Evolutionary conservation across 2,329 filamentous ascomycete genomes (phyloP), one percentile per base, ranked within the genome.

Genomic region (Talaromyces verruculosus): DNA sequence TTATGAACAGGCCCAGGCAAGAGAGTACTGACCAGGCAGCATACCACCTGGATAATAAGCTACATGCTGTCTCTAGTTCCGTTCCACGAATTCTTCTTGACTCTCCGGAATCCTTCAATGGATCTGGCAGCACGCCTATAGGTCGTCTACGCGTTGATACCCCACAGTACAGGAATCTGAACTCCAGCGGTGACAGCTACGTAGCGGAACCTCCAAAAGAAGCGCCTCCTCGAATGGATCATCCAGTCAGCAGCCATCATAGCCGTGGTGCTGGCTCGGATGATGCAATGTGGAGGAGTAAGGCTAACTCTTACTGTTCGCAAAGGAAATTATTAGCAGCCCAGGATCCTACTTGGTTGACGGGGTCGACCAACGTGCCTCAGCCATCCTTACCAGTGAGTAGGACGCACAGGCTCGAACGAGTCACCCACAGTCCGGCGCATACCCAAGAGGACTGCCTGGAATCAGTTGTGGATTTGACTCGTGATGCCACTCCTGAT

Each of bases 281-380:
- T 70, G 15, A 49, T 62, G 58, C 69, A n/a, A 49, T 62, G 53
- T 70, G 68, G 67, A 65, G 65, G 37, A 64, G 47, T 64, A 68
- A 66, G 60, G 61, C 67, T 68, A 64, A 70, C 67, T 67, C 67
- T n/a, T 68, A 65, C 43, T 68, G 67, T 30, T 67, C 72, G 37
- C 60, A 65, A 25, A 67, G 65, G 53, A 62, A 55, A 53, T 13
- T 63, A 35, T 69, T 75, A 39, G 77, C 79, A 69, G 75, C 76
- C 13, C 74, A 78, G 67, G 77, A 73, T 65, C 78, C 79, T 68
- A 13, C 53, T 53, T 51, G 43, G 39, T 19, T 49, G n/a, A 35
- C 39, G 22, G 39, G 39, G 1, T 33, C 57, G 15, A 45, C 8
- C 11, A 58, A 33, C 25, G 15, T 10, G 3, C 19, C 62, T 64